Percentiles rank a stretch among this genome's conserved stretches.
These are phyloP conservation scores for Suillus paluster DNA, from an alignment of 768 basidiomycete species.

Conservation along the genomic window DNA sequence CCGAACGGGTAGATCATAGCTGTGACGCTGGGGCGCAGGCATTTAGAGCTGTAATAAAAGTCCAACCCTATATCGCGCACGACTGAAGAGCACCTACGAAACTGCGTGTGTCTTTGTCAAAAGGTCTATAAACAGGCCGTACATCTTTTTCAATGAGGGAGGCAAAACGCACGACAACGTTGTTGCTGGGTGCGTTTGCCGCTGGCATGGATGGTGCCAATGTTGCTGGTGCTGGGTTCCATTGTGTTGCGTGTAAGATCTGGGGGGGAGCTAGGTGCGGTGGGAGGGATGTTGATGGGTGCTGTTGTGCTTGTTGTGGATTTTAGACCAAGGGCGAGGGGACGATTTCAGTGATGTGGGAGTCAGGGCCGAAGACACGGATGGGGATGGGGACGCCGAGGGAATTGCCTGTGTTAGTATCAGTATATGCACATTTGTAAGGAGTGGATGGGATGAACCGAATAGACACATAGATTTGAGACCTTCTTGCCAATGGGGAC, in stretches of 20 bases:
- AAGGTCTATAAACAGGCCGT: too few relatives aligned
- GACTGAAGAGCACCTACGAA: too few relatives aligned
- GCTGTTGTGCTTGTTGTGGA: slow-evolving; percentile 31
- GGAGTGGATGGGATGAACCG: slow-evolving; percentile 48
- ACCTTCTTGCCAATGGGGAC: slow-evolving; percentile 99
- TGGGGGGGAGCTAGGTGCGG: slow-evolving; percentile 52
- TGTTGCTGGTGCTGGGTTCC: slow-evolving; percentile 47
- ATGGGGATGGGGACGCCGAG: slow-evolving; percentile 97
- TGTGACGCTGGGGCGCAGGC: too few relatives aligned
- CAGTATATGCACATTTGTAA: too few relatives aligned
- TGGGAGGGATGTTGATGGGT: slow-evolving; percentile 45
- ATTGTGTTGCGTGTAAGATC: slow-evolving; percentile 25
- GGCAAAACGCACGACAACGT: slow-evolving; percentile 92
- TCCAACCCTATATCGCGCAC: too few relatives aligned
- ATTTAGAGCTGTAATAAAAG: too few relatives aligned
- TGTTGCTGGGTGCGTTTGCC: slow-evolving; percentile 84
- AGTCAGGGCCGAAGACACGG: slow-evolving; percentile 97
- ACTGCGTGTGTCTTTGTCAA: too few relatives aligned
- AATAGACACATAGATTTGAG: slow-evolving; percentile 98
- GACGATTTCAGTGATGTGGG: slow-evolving; percentile 98
- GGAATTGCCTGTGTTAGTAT: slow-evolving; percentile 60
- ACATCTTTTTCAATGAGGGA: slow-evolving; percentile 30
- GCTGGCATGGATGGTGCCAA: slow-evolving; percentile 77
- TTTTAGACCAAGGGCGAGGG: slow-evolving; percentile 88
- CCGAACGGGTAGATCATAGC: slow-evolving; percentile 87